A percentile compares a stretch with the other conserved stretches of the same genome.
Conservation (phyloP, 495 filamentous ascomycete species). For the Penicillium taxi region DNA sequence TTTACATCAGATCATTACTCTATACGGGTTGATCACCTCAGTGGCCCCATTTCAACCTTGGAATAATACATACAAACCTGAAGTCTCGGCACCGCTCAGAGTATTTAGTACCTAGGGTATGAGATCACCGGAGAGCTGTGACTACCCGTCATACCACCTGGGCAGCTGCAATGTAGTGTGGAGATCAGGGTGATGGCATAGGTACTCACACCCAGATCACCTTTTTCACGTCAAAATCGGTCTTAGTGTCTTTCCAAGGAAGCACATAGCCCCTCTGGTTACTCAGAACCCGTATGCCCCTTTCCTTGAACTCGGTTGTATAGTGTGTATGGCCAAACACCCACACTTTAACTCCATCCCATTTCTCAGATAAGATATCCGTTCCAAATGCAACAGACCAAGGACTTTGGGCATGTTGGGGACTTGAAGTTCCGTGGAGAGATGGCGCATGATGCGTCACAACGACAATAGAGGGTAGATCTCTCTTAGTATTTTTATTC, state of each 20-base stretch:
- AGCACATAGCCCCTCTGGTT: conserved; percentile 47
- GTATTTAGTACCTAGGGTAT: too few relatives aligned
- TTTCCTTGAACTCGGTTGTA: conserved; percentile 32
- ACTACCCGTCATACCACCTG: too few relatives aligned
- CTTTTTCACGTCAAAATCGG: background rate
- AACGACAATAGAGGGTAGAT: conserved; percentile 33
- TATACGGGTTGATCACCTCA: too few relatives aligned
- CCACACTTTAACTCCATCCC: conserved; percentile 32
- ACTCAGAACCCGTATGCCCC: conserved; percentile 34
- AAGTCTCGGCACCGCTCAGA: too few relatives aligned
- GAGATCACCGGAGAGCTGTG: too few relatives aligned
- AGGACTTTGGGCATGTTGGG: conserved; percentile 33
- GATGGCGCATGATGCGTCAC: conserved; percentile 45
- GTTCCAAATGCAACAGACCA: conserved; percentile 44
- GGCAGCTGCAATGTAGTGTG: too few relatives aligned
- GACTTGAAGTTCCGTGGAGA: conserved; percentile 28
- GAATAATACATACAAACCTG: too few relatives aligned
- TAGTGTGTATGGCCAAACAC: conserved; percentile 50
- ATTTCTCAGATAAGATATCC: conserved; percentile 30
- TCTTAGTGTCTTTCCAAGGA: background rate
- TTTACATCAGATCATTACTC: too few relatives aligned
- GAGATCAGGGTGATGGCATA: too few relatives aligned
- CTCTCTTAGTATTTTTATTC: conserved; percentile 5
- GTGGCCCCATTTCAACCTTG: too few relatives aligned
- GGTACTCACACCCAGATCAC: background rate